These are phyloP conservation scores for Salix purpurea DNA, from an alignment of 345 rosid species.

Conservation along the genomic window DNA sequence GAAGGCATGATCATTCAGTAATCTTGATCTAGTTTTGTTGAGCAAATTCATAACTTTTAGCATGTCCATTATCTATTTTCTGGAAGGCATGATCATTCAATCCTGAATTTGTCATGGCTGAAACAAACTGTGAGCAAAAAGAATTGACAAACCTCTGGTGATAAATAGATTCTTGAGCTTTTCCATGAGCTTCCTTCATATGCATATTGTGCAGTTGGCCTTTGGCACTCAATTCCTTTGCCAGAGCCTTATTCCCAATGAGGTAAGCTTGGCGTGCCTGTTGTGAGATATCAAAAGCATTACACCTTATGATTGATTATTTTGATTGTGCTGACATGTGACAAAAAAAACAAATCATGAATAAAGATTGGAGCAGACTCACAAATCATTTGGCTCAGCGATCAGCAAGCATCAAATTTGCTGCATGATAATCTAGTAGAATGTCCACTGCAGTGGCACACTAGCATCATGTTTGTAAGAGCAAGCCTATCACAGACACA, in stretches of 20 bases:
- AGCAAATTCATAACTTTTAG: too few species aligned
- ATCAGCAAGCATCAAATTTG: not conserved
- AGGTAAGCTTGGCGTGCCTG: constrained; percentile 94
- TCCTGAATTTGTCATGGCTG: not conserved
- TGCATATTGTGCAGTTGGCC: constrained; percentile 88
- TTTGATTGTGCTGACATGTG: not conserved
- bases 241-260: constrained; percentile 85
- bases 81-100: too few species aligned
- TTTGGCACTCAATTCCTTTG: constrained; percentile 87
- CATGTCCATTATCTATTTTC: too few species aligned
- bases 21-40: too few species aligned
- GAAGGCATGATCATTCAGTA: too few species aligned
- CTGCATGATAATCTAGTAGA: constrained; percentile 3
- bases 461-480: not conserved
- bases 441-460: not conserved
- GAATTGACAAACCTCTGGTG: constrained; percentile 72
- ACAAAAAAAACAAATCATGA: not conserved
- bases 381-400: not conserved
- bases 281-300: constrained; percentile 11
- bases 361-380: not conserved
- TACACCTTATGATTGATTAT: not conserved
- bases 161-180: constrained; percentile 91
- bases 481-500: not conserved
- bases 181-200: constrained; percentile 96
- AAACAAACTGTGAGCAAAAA: constrained; percentile 9